phyloP scores from a whole-genome alignment of 257 asterid species.

The Lavandula angustifolia region DNA sequence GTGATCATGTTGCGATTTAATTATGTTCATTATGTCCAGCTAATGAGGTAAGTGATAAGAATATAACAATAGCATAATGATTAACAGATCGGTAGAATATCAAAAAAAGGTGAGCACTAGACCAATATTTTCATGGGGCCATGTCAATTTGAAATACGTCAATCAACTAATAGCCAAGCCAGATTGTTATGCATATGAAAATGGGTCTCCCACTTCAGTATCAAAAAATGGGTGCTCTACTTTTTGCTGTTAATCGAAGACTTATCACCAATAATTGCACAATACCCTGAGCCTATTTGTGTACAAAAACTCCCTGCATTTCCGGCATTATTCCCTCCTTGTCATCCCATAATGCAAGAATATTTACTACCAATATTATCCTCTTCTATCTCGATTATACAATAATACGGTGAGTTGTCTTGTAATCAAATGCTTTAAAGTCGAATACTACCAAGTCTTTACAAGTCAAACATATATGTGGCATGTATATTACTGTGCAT shows the following conservation, averaged over 20 bases:
- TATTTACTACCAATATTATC: too few species aligned
- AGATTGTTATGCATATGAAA: conserved; percentile 30
- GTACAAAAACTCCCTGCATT: conserved; percentile 33
- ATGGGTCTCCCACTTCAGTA: conserved; percentile 40
- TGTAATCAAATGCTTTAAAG: too few species aligned
- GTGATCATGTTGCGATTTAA: neutral
- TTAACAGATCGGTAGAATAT: conserved; percentile 45
- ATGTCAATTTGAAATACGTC: conserved; percentile 37
- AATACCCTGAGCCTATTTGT: conserved; percentile 22
- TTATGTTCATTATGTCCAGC: conserved; percentile 32
- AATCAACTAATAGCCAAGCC: conserved; percentile 27
- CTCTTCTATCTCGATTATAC: too few species aligned
- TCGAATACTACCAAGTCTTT: neutral
- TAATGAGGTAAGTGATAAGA: conserved; percentile 38
- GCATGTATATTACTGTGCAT: too few species aligned
- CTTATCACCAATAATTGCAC: conserved; percentile 26
- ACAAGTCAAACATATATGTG: too few species aligned
- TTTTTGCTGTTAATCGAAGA: conserved; percentile 33
- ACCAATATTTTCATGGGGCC: conserved; percentile 38
- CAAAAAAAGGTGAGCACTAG: conserved; percentile 34
- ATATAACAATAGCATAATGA: conserved; percentile 47
- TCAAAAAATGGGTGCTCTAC: conserved; percentile 22
- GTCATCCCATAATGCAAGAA: conserved; percentile 29
- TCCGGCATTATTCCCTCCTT: conserved; percentile 37
- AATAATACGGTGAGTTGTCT: too few species aligned